These are phyloP conservation scores for Colletotrichum sojae DNA, from an alignment of 2,329 filamentous ascomycete species.

Conservation along the genomic window DNA sequence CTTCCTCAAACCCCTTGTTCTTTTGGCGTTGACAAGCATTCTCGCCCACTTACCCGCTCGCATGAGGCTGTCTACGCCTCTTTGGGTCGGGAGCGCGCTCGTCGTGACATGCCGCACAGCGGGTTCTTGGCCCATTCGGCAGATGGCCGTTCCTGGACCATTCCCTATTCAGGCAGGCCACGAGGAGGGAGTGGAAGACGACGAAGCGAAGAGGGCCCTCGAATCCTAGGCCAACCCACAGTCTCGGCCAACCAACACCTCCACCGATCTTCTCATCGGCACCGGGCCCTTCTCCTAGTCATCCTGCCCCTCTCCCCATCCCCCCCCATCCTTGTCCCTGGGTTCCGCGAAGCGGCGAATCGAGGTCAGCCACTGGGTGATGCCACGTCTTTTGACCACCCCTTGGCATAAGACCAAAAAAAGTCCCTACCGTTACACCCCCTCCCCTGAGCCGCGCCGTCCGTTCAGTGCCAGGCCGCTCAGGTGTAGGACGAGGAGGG, in stretches of 20 bases:
- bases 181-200: not conserved
- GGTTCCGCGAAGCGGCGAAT: slow-evolving; percentile 13
- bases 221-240: slow-evolving; percentile 12
- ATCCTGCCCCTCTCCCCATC: not conserved
- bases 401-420: not conserved
- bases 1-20: not conserved
- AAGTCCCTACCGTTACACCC: not conserved
- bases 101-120: slow-evolving; percentile 7
- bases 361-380: slow-evolving; percentile 6
- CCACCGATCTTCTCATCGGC: slow-evolving; percentile 34
- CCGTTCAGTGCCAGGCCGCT: not conserved
- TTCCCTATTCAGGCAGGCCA: slow-evolving; percentile 11
- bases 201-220: not conserved
- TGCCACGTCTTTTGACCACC: not conserved
- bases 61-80: slow-evolving; percentile 14
- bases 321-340: slow-evolving; percentile 8
- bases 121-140: slow-evolving; percentile 22
- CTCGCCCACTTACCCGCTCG: slow-evolving; percentile 8
- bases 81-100: not conserved
- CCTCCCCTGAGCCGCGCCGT: slow-evolving; percentile 13
- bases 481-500: not conserved
- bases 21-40: slow-evolving; percentile 19
- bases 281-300: slow-evolving; percentile 8
- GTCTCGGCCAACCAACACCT: slow-evolving; percentile 25
- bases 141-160: slow-evolving; percentile 34